A percentile compares a stretch with the other conserved stretches of the same genome.
Evolutionary conservation across 768 basidiomycete species (phyloP).

Genomic region (Leccinum sublutescens): DNA sequence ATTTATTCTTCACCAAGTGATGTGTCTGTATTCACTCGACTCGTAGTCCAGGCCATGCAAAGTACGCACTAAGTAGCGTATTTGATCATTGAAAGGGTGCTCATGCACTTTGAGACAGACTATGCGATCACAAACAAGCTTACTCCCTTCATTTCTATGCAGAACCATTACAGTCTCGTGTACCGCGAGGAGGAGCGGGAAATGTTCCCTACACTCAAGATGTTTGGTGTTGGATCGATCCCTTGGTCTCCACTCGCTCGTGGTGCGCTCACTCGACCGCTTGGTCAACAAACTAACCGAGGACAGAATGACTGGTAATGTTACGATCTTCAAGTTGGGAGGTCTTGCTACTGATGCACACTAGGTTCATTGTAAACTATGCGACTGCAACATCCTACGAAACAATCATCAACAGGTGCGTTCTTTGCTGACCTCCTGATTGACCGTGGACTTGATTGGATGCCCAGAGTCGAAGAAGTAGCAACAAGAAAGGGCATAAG

Average conservation of each 20-base stretch:
- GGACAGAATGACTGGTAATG: constrained; percentile 25
- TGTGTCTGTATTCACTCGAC: constrained; percentile 2
- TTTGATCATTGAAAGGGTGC: neutral
- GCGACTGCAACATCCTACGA: constrained; percentile 25
- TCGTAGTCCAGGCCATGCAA: constrained; percentile 40
- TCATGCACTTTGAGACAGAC: constrained; percentile 22
- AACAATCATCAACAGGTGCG: constrained; percentile 28
- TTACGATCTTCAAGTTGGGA: neutral
- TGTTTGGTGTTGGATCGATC: constrained; percentile 44
- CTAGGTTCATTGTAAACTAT: constrained; percentile 28
- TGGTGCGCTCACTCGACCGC: constrained; percentile 36
- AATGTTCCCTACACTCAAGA: constrained; percentile 52
- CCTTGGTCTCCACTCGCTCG: constrained; percentile 46
- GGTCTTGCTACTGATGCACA: constrained; percentile 3
- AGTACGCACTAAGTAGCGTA: constrained; percentile 21
- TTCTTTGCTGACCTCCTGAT: neutral
- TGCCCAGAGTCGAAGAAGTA: constrained; percentile 38
- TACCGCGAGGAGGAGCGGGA: constrained; percentile 63
- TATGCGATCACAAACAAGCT: constrained; percentile 43
- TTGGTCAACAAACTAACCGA: constrained; percentile 30
- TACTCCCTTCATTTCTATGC: constrained; percentile 63
- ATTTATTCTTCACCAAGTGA: neutral
- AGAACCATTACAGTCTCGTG: constrained; percentile 55
- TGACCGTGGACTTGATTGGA: neutral
- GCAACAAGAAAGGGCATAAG: constrained; percentile 36